Evolutionary conservation across 345 rosid species (phyloP), one percentile per base, ranked within the genome.

Genomic region (Eucalyptus polybractea): DNA sequence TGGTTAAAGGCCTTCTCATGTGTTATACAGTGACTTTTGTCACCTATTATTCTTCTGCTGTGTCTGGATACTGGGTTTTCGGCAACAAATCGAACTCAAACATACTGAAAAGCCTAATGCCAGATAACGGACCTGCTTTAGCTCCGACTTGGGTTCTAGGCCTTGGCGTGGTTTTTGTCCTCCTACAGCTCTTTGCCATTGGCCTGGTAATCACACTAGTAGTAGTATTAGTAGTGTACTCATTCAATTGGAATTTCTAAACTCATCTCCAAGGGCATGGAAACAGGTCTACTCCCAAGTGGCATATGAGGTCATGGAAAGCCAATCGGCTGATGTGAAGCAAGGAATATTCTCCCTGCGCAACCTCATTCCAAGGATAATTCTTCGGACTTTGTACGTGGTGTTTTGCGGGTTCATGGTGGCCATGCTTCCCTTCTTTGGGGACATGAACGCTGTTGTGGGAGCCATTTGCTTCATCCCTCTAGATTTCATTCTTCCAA

Each of bases 221-320:
- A 40, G 40, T 40, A 40, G 12, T 6, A 50, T 22, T 7, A 51
- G 54, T 51, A 51, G n/a, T 21, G 88, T 25, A 53, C 40, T 51
- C 37, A 45, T 15, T 51, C 25, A 67, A 65, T 50, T 37, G 27
- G 47, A 72, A 72, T 72, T 72, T 72, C 83, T 37, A 37, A 19
- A 37, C 83, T 72, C 27, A 37, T 72, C 45, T 72, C 45, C 45
- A 6, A 37, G 83, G 83, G 40, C 45, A 49, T 51, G 69, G 51
- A 90, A 54, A 42, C 93, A 98, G 99, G 99, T 98, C 62, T 97
- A 97, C 91, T 98, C 99, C 88, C 99, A 98, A 97, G 99, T 98
- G 24, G 99, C 99, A 0, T 96, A 95, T 80, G 99, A 98, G 94
- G 95, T 98, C 86, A 96, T 97, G 97, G 99, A 97, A 90, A 94